Conservation (phyloP, 1,284 basidiomycete species). For the Rhodofomes roseus region DNA sequence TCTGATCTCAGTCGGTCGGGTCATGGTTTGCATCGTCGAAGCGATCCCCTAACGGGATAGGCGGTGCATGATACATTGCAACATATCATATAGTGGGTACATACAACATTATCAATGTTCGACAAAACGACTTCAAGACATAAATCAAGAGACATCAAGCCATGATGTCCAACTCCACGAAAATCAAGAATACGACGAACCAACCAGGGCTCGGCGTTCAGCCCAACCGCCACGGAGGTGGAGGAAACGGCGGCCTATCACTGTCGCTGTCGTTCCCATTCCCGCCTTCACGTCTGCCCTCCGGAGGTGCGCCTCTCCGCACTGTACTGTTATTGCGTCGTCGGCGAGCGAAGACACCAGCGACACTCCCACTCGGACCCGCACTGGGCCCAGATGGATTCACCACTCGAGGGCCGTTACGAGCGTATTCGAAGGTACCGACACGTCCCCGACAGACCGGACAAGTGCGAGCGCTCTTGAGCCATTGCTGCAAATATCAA, state of each 20-base stretch:
- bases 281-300: conserved; percentile 5
- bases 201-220: background rate
- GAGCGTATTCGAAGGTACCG: background rate
- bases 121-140: background rate
- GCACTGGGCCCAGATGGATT: background rate
- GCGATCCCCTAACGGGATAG: no score
- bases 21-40: no score
- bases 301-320: background rate
- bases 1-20: no score
- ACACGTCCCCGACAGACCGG: conserved; percentile 26
- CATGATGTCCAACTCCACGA: background rate
- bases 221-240: conserved; percentile 13
- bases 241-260: background rate
- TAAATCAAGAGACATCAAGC: background rate
- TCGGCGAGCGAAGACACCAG: background rate
- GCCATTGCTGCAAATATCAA: conserved; percentile 22
- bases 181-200: background rate
- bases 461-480: conserved; percentile 25
- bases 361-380: background rate
- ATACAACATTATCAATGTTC: background rate
- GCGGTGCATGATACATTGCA: background rate
- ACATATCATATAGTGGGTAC: background rate
- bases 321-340: background rate
- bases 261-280: conserved; percentile 6
- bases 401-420: background rate